Conservation (phyloP, 2,329 filamentous ascomycete genomes). For the Cryphonectria parasitica region DNA sequence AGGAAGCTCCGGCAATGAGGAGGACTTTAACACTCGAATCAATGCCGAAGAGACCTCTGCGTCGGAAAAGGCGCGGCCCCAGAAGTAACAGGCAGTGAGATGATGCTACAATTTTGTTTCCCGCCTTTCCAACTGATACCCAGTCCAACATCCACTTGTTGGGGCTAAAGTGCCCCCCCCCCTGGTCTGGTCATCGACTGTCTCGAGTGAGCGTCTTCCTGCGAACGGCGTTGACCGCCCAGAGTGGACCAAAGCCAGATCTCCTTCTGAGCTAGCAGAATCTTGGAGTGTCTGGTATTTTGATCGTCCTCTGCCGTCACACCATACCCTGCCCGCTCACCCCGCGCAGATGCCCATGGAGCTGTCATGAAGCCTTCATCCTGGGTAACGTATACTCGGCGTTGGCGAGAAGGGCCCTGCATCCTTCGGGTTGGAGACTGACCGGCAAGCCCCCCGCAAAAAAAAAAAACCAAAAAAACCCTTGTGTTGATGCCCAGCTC, state of each 20-base stretch:
- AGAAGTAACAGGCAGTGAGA: constrained; percentile 30
- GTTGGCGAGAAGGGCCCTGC: constrained; percentile 29
- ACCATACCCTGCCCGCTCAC: neutral
- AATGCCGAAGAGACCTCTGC: neutral
- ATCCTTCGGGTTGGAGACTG: constrained; percentile 34
- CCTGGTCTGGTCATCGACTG: neutral
- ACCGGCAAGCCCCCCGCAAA: constrained; percentile 36
- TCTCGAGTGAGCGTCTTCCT: neutral
- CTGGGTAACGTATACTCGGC: constrained; percentile 13
- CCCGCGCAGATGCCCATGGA: neutral
- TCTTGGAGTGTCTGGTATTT: neutral
- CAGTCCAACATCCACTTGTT: constrained; percentile 1
- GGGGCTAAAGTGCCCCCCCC: neutral
- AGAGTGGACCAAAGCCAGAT: neutral
- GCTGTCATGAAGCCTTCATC: neutral
- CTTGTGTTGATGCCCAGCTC: constrained; percentile 36
- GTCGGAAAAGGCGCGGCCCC: neutral
- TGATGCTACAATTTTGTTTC: constrained; percentile 20
- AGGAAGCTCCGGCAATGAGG: constrained; percentile 12
- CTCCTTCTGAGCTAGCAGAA: constrained; percentile 26
- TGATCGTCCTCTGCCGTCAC: neutral
- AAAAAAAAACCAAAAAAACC: neutral
- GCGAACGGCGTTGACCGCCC: neutral
- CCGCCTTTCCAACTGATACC: constrained; percentile 17
- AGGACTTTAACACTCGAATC: constrained; percentile 31